Evolutionary conservation across 768 basidiomycete species (phyloP), one percentile per base, ranked within the genome.

Genomic region (Podaxis sp.): DNA sequence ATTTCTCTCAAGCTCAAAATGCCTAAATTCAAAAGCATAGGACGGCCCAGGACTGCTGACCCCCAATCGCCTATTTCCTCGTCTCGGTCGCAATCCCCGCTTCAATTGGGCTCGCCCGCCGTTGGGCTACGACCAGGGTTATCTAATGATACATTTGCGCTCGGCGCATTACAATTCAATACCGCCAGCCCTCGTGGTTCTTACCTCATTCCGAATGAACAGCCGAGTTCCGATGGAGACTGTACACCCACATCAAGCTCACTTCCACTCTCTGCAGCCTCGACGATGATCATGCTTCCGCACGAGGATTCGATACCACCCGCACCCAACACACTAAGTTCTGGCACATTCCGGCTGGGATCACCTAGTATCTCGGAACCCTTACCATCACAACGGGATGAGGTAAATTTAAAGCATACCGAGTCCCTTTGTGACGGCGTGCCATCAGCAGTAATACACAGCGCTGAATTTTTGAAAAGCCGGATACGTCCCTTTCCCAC

Each of bases 1-100:
- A 52, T 52, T 37, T 54, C 59, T 3, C 59, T 60, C 28, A 54
- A 47, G 18, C 59, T 53, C 35, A 60, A 54, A 32, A 60, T 44
- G 5, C 59, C 59, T 37, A 53, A 35, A 18, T 37, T 53, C 16
- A 60, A 23, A 46, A 48, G 52, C 21, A 18, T 54, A 21, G 42
- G 28, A 35, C 28, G 52, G 16, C 3, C 52, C 10, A 53, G 18
- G 23, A 51, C 21, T 11, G 3, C 47, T 11, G 7, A 11, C 7
- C 4, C 10, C 9, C 9, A 10, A 11, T 18, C 27, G 3, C 16
- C 55, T 28, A n/a, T 5, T 2, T 18, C 44, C 3, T 14, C 44
- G 3, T 23, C 55, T 36, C 32, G 9, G 9, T 46, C 44, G 21
- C 55, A 5, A 36, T 18, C 44, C 23, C 32, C 32, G 10, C 46